phyloP scores from a whole-genome alignment of 2,329 filamentous ascomycete genomes.

The Septoria petroselini region DNA sequence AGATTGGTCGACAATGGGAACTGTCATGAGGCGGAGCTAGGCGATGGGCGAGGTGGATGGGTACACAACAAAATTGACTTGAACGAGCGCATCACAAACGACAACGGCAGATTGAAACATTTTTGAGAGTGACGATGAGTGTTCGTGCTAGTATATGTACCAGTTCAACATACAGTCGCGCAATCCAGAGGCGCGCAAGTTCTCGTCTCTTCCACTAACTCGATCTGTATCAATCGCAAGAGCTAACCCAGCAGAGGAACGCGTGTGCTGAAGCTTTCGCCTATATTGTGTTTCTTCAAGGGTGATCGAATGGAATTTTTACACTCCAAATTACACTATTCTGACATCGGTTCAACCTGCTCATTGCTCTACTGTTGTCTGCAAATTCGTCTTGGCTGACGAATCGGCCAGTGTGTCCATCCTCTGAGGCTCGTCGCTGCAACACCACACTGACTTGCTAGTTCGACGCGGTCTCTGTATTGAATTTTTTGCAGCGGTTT shows the following conservation, averaged over 20 bases:
- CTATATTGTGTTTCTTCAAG: too few relatives aligned
- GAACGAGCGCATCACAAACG: slow-evolving; percentile 43
- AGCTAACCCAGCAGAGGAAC: neutral
- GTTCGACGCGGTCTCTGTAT: too few relatives aligned
- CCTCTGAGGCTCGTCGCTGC: too few relatives aligned
- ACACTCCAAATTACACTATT: too few relatives aligned
- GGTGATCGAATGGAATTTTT: too few relatives aligned
- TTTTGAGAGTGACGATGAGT: slow-evolving; percentile 21
- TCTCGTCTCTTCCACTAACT: neutral
- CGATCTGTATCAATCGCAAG: neutral
- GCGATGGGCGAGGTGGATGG: slow-evolving; percentile 38
- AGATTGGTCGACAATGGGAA: slow-evolving; percentile 35
- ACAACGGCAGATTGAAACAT: slow-evolving; percentile 39
- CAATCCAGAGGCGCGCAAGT: neutral
- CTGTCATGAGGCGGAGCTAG: slow-evolving; percentile 39
- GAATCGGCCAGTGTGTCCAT: too few relatives aligned
- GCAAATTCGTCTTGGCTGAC: too few relatives aligned
- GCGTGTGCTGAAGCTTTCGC: neutral
- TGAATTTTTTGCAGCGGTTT: too few relatives aligned
- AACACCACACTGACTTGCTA: too few relatives aligned
- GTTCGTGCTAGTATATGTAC: neutral
- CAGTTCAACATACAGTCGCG: too few relatives aligned
- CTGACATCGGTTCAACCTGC: too few relatives aligned
- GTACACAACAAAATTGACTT: slow-evolving; percentile 35
- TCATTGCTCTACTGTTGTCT: too few relatives aligned